A percentile compares a stretch with the other conserved stretches of the same genome.
Evolutionary conservation across 164 flowering plant species (phyloP).

Genomic region (Amborella trichopoda): DNA sequence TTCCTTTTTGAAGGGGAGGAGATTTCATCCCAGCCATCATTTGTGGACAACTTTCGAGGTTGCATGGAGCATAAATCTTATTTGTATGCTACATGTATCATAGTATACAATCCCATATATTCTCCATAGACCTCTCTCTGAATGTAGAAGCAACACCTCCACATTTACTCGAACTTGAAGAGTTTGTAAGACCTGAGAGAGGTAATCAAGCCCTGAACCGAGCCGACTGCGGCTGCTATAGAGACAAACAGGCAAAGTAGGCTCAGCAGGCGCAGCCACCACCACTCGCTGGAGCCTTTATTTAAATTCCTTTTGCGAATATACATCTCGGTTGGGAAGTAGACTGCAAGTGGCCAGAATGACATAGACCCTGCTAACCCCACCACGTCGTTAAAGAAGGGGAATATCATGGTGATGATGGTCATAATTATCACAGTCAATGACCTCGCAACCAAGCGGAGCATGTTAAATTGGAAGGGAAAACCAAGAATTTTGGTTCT

Average conservation of each 20-base stretch:
- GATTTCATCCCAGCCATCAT: no score
- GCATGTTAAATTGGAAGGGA: constrained; percentile 35
- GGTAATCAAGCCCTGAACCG: constrained; percentile 29
- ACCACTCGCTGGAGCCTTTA: constrained; percentile 51
- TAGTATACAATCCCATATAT: no score
- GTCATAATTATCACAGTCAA: constrained; percentile 46
- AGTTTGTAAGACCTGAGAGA: constrained; percentile 39
- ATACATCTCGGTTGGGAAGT: constrained; percentile 74
- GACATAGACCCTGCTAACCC: constrained; percentile 61
- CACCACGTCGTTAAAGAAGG: constrained; percentile 64
- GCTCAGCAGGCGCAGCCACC: constrained; percentile 45
- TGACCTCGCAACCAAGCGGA: constrained; percentile 50
- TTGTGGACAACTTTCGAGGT: no score
- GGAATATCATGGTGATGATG: constrained; percentile 56
- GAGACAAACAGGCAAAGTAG: constrained; percentile 40
- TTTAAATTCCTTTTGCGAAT: constrained; percentile 43
- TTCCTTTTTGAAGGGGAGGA: no score
- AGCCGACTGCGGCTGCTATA: constrained; percentile 56
- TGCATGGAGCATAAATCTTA: no score
- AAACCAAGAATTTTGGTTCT: no score
- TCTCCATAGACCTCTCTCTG: no score
- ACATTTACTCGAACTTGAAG: no score
- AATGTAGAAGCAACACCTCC: no score
- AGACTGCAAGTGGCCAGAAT: constrained; percentile 72
- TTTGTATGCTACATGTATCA: no score